A percentile compares a stretch with the other conserved stretches of the same genome.
phyloP scores from a whole-genome alignment of 2,329 filamentous ascomycete genomes.

The Trichophyton rubrum region DNA sequence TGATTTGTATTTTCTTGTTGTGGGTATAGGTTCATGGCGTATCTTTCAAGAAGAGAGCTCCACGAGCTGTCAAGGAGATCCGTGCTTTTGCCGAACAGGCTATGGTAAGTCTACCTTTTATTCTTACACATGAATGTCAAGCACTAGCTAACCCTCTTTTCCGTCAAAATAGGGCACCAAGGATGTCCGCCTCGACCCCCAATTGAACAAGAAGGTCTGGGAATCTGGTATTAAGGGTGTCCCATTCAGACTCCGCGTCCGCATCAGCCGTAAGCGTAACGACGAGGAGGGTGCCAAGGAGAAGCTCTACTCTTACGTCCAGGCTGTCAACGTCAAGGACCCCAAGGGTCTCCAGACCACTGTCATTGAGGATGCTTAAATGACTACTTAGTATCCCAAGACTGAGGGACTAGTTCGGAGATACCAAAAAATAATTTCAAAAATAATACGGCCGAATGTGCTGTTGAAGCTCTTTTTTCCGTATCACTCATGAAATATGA shows the following conservation, averaged over 20 bases:
- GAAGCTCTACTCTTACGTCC: slow-evolving; percentile 99
- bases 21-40: slow-evolving; percentile 76
- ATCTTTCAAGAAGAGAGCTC: slow-evolving; percentile 99
- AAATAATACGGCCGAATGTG: not conserved
- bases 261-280: slow-evolving; percentile 99
- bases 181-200: slow-evolving; percentile 95
- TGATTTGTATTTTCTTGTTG: slow-evolving; percentile 38
- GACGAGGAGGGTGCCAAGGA: slow-evolving; percentile 99
- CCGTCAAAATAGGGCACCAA: slow-evolving; percentile 59
- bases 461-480: not conserved
- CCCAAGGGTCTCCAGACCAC: slow-evolving; percentile 93
- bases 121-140: not conserved
- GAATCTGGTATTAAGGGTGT: slow-evolving; percentile 98
- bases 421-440: not conserved
- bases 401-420: not conserved
- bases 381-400: slow-evolving; percentile 1
- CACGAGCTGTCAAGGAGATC: slow-evolving; percentile 99
- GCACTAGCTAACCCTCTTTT: not conserved
- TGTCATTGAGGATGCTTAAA: slow-evolving; percentile 59
- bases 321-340: slow-evolving; percentile 99
- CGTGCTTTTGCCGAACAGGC: slow-evolving; percentile 81
- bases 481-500: not conserved
- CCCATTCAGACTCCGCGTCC: slow-evolving; percentile 89
- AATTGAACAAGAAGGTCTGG: slow-evolving; percentile 99
- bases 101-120: slow-evolving; percentile 60